Evolutionary conservation across 148 eudicot species (phyloP), one percentile per base, ranked within the genome.

Genomic region (Pouteria glomerata): DNA sequence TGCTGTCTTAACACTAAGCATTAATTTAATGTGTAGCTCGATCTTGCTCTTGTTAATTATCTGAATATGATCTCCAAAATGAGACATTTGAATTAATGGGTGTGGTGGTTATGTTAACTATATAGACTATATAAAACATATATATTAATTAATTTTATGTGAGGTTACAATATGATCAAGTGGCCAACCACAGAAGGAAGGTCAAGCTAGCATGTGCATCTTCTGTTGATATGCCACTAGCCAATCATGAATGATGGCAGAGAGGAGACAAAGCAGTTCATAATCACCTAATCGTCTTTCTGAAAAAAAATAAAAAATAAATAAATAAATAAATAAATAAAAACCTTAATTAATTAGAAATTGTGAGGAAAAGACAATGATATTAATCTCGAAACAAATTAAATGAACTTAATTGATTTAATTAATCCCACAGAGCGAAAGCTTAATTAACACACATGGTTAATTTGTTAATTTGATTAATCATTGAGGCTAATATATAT

Each of bases 121-220:
- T 51, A 0, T 68, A 30, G 27, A 48, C 29, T 51, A 51, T n/a
- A n/a, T 53, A 41, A 27, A 29, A 0, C 8, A n/a, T 27, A 45
- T 14, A 45, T 37, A 44, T 39, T 19, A 39, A 29, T 14, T 26
- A 3, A 50, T 50, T 3, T 4, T 39, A 4, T 39, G 15, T 26
- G 10, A 47, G 4, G 18, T 66, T 24, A 48, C 16, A 4, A 31
- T 18, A 11, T 66, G 26, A 48, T 66, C 19, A 50, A 51, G 61
- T 30, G 33, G n/a, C 47, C 41, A 68, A 53, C 47, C 33, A 53
- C 53, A 1, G 50, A 34, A 52, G 1, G 50, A 34, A 52, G 72
- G 48, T 31, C 45, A 69, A 53, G 72, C 16, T 37, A 23, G 61
- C 61, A 53, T 51, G 60, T 68, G 60, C 48, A 34, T 34, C 13